Base-by-base conservation (phyloP, 495 filamentous ascomycete species). In the Tuber umbilicatum region DNA sequence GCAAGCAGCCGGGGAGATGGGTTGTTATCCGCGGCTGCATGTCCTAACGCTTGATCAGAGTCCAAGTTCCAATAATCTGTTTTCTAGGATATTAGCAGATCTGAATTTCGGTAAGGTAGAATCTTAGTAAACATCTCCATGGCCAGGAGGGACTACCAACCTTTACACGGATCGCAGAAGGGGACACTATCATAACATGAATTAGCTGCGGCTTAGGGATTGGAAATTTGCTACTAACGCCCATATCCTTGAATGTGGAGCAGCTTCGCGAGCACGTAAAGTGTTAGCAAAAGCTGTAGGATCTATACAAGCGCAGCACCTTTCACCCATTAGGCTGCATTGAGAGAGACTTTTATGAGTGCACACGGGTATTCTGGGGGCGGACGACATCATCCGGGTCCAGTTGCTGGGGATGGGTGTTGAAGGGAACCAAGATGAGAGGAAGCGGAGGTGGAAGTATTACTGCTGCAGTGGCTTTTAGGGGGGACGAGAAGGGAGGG, bases 71-170 rank as follows among this genome's bases (percentile, higher is more conserved):
- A 64, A 35, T 64, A 64, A 64, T 64, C 55, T 64, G 16, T 64
- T 35, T 50, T 64, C 55, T 64, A 31, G 55, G 14, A 64, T 64
- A 64, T 64, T 64, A 64, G 55, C 55, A 64, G 55, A 35, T 64
- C 31, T 64, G 55, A 64, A 35, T 64, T 64, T 64, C 55, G 27
- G 55, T 31, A 5, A 64, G 31, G 55, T 35, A 64, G 55, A 64
- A 64, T 64, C 31, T 64, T 64, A 64, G 55, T 64, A 64, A 64
- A 64, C 27, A 64, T 35, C 27, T 35, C 27, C 55, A 64, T 16
- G 55, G 27, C 19, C 31, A 31, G 55, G 55, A 64, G 12, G 55
- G 16, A 16, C 55, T 19, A 2, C 27, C 55, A 14, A 64, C 55
- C 55, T 64, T 64, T 64, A 64, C 55, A 64, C 6, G 55, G 31